Base-by-base conservation (phyloP, 768 basidiomycete species). In the Asterophora lycoperdoides region DNA sequence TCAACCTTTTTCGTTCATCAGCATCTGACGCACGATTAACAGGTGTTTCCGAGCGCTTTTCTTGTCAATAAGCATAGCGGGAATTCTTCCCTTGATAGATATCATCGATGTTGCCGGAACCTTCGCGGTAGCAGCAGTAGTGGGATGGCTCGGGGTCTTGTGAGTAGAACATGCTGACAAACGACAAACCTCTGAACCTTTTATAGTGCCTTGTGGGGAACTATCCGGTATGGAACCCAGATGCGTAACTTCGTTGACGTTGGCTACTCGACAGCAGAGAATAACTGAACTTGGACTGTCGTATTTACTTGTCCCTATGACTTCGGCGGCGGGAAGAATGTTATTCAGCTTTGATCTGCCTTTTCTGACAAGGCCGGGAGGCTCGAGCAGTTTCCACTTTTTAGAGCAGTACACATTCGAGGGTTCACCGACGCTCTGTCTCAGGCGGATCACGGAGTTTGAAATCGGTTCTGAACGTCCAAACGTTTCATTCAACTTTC, bases 171-270 rank as follows among this genome's bases (percentile, higher is more conserved):
- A 40, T 23, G 15, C 6, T 41, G 29, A 23, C 6, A 23, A 15
- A 29, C 35, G 29, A 10, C 13, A 7, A 7, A 19, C 20, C 41
- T 15, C 9, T 44, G 5, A 46, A 44, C 44, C 26, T 49, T 29
- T 47, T 42, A 14, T 48, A 85, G 84, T 10, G 41, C 82, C 4
- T 53, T 86, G 2, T 75, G 69, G 67, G 52, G 71, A 14, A 77
- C 76, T 3, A 78, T 86, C 39, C 68, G 64, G 15, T 80, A 84
- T 37, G 84, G 83, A 3, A 72, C 73, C 23, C 66, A 69, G 45
- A 74, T 86, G 69, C 71, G 84, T 35, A 74, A 72, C 0, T 80
- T 74, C 68, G 64, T 74, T 5, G 78, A 86, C 54, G 64, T 83
- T 7, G 81, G 77, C 2, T 84, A 73, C 56, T 77, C 81, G 1